Conservation (phyloP, 2,329 filamentous ascomycete genomes). For the Chrysoporthe puriensis region DNA sequence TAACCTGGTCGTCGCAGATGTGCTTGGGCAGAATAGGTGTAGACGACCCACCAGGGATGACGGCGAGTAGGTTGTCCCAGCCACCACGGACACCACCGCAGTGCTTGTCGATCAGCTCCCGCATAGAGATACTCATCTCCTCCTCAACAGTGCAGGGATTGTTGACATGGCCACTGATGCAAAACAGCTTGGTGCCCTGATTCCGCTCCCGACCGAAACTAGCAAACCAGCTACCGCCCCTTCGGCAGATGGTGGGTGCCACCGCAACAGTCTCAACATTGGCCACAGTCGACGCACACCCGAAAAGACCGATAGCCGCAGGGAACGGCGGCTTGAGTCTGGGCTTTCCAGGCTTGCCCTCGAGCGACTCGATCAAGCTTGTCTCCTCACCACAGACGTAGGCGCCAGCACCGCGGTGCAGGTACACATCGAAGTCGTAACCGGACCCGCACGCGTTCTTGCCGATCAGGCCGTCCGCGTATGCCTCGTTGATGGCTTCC, state of each 20-base stretch:
- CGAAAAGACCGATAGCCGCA: conserved; percentile 94
- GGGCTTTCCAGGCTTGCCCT: conserved; percentile 98
- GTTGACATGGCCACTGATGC: conserved; percentile 98
- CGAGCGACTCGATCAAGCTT: conserved; percentile 94
- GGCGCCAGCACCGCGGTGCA: conserved; percentile 95
- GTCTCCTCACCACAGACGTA: conserved; percentile 99
- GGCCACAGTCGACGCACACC: conserved; percentile 95
- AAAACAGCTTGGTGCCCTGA: conserved; percentile 96
- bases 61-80: conserved; percentile 94
- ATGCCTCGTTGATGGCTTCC: conserved; percentile 95
- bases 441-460: conserved; percentile 97
- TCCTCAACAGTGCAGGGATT: conserved; percentile 98
- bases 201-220: conserved; percentile 94
- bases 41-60: conserved; percentile 96
- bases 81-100: conserved; percentile 95
- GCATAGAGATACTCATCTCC: conserved; percentile 97
- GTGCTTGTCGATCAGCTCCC: conserved; percentile 97
- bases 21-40: conserved; percentile 91
- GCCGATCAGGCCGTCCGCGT: conserved; percentile 90
- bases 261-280: conserved; percentile 98
- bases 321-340: conserved; percentile 98
- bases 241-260: conserved; percentile 90
- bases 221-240: conserved; percentile 92
- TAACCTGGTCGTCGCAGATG: conserved; percentile 91
- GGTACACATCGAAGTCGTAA: conserved; percentile 96